Evolutionary conservation across 176 grass and related monocot genomes (phyloP).

Genomic region (Eragrostis nindensis): DNA sequence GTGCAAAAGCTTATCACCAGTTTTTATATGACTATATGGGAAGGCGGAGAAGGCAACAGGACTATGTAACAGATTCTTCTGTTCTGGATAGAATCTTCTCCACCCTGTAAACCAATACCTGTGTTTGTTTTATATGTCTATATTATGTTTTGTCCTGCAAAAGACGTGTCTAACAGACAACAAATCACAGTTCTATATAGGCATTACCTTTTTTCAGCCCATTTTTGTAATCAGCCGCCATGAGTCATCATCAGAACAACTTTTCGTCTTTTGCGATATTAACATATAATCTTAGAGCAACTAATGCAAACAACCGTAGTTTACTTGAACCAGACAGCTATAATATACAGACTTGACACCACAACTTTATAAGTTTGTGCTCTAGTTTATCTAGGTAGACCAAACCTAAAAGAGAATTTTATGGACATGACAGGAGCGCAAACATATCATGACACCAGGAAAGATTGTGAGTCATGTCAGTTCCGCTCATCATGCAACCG

Average conservation of each 20-base stretch:
- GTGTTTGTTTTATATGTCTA: neutral
- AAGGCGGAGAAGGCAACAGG: neutral
- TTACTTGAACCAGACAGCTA: neutral
- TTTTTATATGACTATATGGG: neutral
- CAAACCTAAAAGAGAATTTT: slow-evolving; percentile 11
- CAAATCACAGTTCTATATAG: neutral
- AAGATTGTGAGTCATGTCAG: slow-evolving; percentile 8
- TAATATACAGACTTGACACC: neutral
- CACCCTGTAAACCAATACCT: slow-evolving; percentile 38
- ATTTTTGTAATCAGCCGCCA: neutral
- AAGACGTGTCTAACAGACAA: neutral
- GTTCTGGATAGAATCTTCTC: slow-evolving; percentile 43
- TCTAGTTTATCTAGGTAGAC: slow-evolving; percentile 5
- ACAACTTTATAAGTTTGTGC: neutral
- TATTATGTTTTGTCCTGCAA: neutral
- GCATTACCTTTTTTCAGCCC: neutral
- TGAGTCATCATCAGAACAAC: neutral
- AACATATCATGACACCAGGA: neutral
- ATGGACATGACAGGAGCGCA: neutral
- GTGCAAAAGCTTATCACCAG: slow-evolving; percentile 28
- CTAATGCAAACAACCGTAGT: neutral
- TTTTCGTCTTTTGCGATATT: neutral
- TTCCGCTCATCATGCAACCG: slow-evolving; percentile 17
- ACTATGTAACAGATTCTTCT: slow-evolving; percentile 31
- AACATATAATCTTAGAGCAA: neutral